Conservation (phyloP, 345 rosid genomes). For the Gossypium thurberi region DNA sequence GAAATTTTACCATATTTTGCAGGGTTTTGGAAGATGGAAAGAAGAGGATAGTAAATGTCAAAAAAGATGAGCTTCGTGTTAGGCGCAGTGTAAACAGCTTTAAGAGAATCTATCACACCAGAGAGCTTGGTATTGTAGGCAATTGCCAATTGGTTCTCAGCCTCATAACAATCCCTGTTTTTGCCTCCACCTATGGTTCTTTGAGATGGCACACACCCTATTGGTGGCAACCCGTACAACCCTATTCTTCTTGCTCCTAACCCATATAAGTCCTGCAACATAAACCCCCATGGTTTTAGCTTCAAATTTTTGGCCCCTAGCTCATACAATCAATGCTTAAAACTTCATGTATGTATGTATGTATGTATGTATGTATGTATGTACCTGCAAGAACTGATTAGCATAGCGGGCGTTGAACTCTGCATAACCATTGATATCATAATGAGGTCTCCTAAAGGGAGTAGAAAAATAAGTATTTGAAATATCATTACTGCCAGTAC, state of each 20-base stretch:
- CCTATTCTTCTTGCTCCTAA: constrained; percentile 58
- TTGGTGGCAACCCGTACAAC: constrained; percentile 43
- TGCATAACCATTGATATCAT: constrained; percentile 31
- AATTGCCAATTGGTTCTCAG: constrained; percentile 41
- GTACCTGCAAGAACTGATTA: constrained; percentile 29
- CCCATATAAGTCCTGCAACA: constrained; percentile 40
- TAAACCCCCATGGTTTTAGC: neutral
- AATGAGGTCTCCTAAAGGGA: constrained; percentile 19
- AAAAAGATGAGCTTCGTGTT: constrained; percentile 21
- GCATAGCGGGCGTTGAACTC: constrained; percentile 30
- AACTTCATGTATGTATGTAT: neutral
- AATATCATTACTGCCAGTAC: constrained; percentile 15
- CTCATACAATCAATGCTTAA: neutral
- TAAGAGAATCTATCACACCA: constrained; percentile 23
- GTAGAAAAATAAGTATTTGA: constrained; percentile 23
- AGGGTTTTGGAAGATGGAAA: constrained; percentile 31
- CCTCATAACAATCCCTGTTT: constrained; percentile 36
- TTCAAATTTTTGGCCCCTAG: too few species aligned
- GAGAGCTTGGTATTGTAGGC: constrained; percentile 54
- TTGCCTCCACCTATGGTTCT: constrained; percentile 60
- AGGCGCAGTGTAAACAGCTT: neutral
- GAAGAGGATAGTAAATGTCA: constrained; percentile 26
- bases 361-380: neutral
- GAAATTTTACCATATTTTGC: constrained; percentile 38
- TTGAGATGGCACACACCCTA: constrained; percentile 72